A percentile compares a stretch with the other conserved stretches of the same genome.
Conservation (phyloP, 164 flowering plant genomes). For the Pachysandra terminalis region DNA sequence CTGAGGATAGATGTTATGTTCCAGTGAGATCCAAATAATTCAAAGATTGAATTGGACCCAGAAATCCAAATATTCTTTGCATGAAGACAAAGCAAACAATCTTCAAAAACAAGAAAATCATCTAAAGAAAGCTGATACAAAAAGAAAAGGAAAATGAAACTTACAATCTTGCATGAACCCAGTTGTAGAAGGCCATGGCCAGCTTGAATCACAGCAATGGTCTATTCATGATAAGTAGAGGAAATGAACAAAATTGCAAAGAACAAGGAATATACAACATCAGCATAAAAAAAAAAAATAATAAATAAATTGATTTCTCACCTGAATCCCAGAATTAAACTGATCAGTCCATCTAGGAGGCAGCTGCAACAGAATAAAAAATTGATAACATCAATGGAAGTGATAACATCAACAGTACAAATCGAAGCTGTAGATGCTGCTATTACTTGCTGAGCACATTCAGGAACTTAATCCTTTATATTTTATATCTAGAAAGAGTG, state of each 20-base stretch:
- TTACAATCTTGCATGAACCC: constrained; percentile 98
- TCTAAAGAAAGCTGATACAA: background rate
- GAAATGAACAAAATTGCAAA: constrained; percentile 6
- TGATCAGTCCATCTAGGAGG: constrained; percentile 99
- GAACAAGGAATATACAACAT: constrained; percentile 11
- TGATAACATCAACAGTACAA: background rate
- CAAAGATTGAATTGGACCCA: constrained; percentile 4
- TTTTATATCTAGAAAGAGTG: too few relatives aligned
- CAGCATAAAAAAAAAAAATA: too few relatives aligned
- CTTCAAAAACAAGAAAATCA: background rate
- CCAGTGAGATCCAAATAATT: constrained; percentile 3
- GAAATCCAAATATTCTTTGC: background rate
- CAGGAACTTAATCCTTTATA: too few relatives aligned
- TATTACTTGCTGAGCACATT: too few relatives aligned
- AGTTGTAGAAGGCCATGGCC: constrained; percentile 97
- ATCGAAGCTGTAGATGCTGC: too few relatives aligned
- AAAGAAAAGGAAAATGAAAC: constrained; percentile 19
- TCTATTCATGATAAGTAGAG: constrained; percentile 40
- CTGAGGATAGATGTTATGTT: constrained; percentile 32
- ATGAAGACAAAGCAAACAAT: background rate
- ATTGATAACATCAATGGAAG: background rate
- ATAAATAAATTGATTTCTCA: constrained; percentile 7
- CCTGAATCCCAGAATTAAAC: constrained; percentile 99
- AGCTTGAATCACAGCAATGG: constrained; percentile 99
- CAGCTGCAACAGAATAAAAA: constrained; percentile 53